Evolutionary conservation across 2,329 filamentous ascomycete species (phyloP), one percentile per base, ranked within the genome.

Genomic region (Dactylonectria macrodidyma): DNA sequence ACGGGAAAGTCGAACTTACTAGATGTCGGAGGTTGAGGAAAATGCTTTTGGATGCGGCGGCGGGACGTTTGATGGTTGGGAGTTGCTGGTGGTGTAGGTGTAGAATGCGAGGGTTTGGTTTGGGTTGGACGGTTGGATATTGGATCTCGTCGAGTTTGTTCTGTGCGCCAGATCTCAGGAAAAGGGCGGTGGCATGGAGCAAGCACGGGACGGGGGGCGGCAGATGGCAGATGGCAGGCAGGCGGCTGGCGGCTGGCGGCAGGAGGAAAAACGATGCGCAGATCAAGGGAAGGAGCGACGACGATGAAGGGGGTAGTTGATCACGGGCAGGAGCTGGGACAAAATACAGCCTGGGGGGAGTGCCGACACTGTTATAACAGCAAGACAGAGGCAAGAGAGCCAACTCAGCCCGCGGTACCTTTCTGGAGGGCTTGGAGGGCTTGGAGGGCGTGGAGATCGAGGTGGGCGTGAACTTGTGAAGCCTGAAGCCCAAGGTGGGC

Each of bases 301-400:
- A 55, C 51, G 44, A 55, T 48, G 44, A 34, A 33, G 62, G 67
- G 60, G 70, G 73, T 72, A 72, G 72, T 70, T 73, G 72, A 71
- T 71, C 77, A 73, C 75, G 69, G 69, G 62, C 69, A 77, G 74
- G 73, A 71, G 74, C 76, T 77, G 73, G 72, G 72, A 69, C 66
- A 67, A 62, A 67, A 56, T 65, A 68, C 55, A 24, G 66, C 56
- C 57, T 65, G 59, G 63, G 65, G 66, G 63, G 67, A 65, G 67
- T 41, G 52, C 34, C 59, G 59, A 48, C 62, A 65, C 65, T 71
- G 62, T 65, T 69, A 69, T 71, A 71, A 70, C 61, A 63, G 36
- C 44, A 33, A 65, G 62, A 71, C 58, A 65, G 62, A 71, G 48
- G 62, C 60, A 62, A 34, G 38, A 73, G 65, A 74, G 62, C 70